Evolutionary conservation across 176 grass and related monocot genomes (phyloP).

Genomic region (Carex cristatella): DNA sequence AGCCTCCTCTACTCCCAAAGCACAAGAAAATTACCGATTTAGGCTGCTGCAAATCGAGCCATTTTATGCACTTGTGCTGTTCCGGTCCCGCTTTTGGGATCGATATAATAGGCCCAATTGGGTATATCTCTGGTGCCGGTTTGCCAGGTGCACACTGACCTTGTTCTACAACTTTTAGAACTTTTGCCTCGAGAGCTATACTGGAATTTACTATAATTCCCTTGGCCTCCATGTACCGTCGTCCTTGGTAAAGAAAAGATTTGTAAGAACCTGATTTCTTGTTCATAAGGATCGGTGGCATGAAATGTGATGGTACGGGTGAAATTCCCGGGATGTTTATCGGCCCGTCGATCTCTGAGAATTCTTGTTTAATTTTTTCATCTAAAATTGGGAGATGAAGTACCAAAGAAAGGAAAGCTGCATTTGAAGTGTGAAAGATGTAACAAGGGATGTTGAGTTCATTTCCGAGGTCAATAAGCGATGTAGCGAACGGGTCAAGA

Average conservation of each 20-base stretch:
- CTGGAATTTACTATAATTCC: constrained; percentile 42
- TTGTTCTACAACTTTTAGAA: constrained; percentile 5
- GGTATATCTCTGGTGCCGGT: constrained; percentile 21
- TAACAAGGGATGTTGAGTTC: constrained; percentile 38
- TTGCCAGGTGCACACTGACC: not conserved
- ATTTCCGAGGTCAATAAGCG: constrained; percentile 26
- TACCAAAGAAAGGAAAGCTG: constrained; percentile 31
- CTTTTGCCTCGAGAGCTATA: constrained; percentile 23
- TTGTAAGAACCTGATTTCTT: constrained; percentile 28
- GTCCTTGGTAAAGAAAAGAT: constrained; percentile 20
- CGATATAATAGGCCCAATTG: constrained; percentile 27
- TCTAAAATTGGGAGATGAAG: constrained; percentile 37
- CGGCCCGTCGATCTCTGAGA: constrained; percentile 6
- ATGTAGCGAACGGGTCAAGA: constrained; percentile 48
- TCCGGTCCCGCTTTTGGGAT: rapidly evolving
- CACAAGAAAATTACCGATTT: constrained; percentile 62
- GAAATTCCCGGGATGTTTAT: constrained; percentile 39
- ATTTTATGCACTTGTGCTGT: constrained; percentile 44
- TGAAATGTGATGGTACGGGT: constrained; percentile 18
- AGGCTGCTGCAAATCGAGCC: constrained; percentile 51
- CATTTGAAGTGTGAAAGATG: constrained; percentile 35
- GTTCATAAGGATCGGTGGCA: constrained; percentile 31
- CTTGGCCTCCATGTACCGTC: constrained; percentile 12
- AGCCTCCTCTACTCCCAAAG: constrained; percentile 58
- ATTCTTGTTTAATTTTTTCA: constrained; percentile 18